Conservation (phyloP, 768 basidiomycete genomes). For the Paxillus involutus region DNA sequence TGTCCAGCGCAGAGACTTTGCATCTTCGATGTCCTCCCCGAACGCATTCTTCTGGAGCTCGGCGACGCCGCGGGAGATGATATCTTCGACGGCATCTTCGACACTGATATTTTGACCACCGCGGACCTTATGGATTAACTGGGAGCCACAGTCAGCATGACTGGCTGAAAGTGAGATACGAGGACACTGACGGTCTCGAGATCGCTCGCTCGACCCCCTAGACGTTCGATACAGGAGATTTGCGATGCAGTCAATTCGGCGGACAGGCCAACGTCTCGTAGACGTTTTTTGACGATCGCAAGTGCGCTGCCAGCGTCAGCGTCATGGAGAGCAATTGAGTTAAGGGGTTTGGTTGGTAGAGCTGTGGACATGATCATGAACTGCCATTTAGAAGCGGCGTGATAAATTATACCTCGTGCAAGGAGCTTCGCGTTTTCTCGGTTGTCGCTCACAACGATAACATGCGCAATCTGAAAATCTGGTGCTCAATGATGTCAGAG, state of each 20-base stretch:
- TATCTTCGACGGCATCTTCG: constrained; percentile 86
- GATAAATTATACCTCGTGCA: constrained; percentile 58
- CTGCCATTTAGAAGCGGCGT: not conserved
- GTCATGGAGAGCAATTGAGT: constrained; percentile 76
- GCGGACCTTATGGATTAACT: constrained; percentile 86
- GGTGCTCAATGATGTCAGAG: not conserved
- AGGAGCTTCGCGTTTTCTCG: constrained; percentile 84
- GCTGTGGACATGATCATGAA: constrained; percentile 41
- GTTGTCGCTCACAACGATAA: constrained; percentile 88
- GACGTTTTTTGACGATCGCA: constrained; percentile 77
- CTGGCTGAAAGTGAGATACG: not conserved
- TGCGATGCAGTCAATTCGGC: constrained; percentile 57
- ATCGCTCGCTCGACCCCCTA: constrained; percentile 91
- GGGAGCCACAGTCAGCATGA: not conserved
- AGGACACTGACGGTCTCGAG: constrained; percentile 67
- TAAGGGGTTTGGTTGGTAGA: constrained; percentile 81
- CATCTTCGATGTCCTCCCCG: constrained; percentile 89
- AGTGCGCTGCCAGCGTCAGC: constrained; percentile 82
- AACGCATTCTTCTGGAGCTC: constrained; percentile 91
- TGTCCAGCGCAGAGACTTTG: constrained; percentile 79
- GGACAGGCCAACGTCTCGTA: constrained; percentile 56
- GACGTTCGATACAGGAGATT: constrained; percentile 57
- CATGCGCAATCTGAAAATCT: constrained; percentile 76
- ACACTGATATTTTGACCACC: constrained; percentile 66
- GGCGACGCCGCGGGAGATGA: constrained; percentile 72